These are phyloP conservation scores for Colletotrichum lentis DNA, from an alignment of 2,329 filamentous ascomycete genomes.

Conservation along the genomic window DNA sequence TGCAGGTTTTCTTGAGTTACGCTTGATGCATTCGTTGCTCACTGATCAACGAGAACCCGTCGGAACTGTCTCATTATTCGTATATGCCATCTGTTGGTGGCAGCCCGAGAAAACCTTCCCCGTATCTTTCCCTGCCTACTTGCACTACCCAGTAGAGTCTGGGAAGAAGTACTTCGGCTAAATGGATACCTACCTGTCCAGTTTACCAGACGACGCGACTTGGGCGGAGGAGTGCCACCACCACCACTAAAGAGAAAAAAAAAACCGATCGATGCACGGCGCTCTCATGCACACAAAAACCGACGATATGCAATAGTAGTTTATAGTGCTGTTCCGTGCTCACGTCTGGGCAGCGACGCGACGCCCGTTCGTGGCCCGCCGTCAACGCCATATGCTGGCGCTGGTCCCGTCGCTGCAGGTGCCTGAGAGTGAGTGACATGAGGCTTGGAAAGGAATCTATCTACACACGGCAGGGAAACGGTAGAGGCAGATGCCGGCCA, in stretches of 20 bases:
- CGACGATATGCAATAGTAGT: slow-evolving; percentile 29
- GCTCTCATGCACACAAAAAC: slow-evolving; percentile 6
- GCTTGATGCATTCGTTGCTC: slow-evolving; percentile 20
- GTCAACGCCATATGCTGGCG: slow-evolving; percentile 29
- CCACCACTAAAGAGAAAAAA: slow-evolving; percentile 10
- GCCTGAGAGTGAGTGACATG: neutral
- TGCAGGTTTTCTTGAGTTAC: slow-evolving; percentile 36
- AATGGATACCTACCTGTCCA: slow-evolving; percentile 55
- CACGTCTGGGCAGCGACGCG: slow-evolving; percentile 16
- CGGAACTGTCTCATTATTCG: slow-evolving; percentile 26
- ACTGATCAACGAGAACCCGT: slow-evolving; percentile 15
- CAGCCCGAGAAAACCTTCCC: slow-evolving; percentile 24
- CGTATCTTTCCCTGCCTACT: neutral
- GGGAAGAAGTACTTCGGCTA: slow-evolving; percentile 16
- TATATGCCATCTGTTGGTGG: slow-evolving; percentile 28
- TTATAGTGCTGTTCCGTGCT: slow-evolving; percentile 29
- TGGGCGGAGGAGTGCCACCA: slow-evolving; percentile 14
- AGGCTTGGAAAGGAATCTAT: slow-evolving; percentile 7
- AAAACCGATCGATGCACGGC: slow-evolving; percentile 8
- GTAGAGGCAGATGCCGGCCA: neutral
- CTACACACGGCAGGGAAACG: slow-evolving; percentile 3
- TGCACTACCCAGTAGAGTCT: neutral
- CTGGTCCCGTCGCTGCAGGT: slow-evolving; percentile 27
- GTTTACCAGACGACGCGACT: neutral
- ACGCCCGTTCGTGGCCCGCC: slow-evolving; percentile 30